Base-by-base conservation (phyloP, 2,329 filamentous ascomycete species). In the Myriosclerotinia duriaeana region DNA sequence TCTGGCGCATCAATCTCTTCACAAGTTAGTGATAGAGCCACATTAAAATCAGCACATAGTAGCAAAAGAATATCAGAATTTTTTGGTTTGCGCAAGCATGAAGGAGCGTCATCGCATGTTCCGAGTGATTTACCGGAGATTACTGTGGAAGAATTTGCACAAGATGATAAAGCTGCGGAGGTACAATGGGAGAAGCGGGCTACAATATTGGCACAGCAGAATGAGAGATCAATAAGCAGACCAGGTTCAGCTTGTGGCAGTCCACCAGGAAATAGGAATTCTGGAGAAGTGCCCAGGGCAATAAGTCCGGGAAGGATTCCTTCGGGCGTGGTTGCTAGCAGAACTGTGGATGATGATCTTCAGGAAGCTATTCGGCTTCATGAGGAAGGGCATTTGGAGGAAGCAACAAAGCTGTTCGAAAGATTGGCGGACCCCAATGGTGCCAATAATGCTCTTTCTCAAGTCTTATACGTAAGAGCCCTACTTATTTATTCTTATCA, bases 321-420 rank as follows among this genome's bases (percentile, higher is more conserved):
- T 48, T 68, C 69, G 63, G 66, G 69, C n/a, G 64, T 70, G 55
- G 80, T 85, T 46, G 83, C 81, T 64, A 82, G 81, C 58, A 81
- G 84, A 75, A 78, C 79, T 67, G 83, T 84, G 64, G 86, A 89
- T 76, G 83, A 85, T 67, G 88, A 91, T 78, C 97, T 99, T 67
- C 94, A 97, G 78, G 89, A 96, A 79, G 95, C 95, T n/a, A 99
- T 99, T 76, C 85, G 90, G 69, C 82, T 98, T 70, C 95, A 99
- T 77, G 95, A 99, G 79, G 84, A 82, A 56, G 94, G 94, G 66
- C 85, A 95, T 68, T 83, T 97, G 66, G 86, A 87, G 74, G 80
- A 83, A 74, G 95, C 93, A 64, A 97, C 95, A n/a, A 81, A 82
- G 63, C 86, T 98, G 79, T 99, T 99, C 79, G 90, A 87, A 38